Evolutionary conservation across 768 basidiomycete genomes (phyloP), one percentile per base, ranked within the genome.

Genomic region (Kwoniella bestiolae): DNA sequence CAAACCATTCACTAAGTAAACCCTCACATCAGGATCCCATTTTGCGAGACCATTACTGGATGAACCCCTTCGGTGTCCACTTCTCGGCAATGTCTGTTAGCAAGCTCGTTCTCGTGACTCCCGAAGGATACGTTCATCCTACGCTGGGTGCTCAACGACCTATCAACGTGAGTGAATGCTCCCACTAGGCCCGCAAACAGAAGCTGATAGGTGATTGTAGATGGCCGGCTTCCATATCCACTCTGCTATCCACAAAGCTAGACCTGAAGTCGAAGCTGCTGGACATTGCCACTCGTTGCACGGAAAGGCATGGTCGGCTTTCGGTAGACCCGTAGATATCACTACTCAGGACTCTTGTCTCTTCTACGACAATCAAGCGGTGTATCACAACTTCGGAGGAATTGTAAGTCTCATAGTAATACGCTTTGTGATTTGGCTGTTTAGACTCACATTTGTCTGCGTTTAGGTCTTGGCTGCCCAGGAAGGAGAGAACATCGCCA

Each of bases 41-140:
- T 32, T 55, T 72, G 25, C 29, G 66, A 12, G 70, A 72, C 41
- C 68, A 71, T 38, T 75, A 70, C 57, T 75, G 73, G 73, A 75
- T 78, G 64, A 76, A 72, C 57, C 77, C 77, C 2, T 75, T 73
- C 32, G 84, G 85, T 21, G 71, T 83, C 18, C 85, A 85, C 70
- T 86, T 86, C 78, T 79, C 79, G 31, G 65, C 83, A n/a, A 84
- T 86, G 59, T 82, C 84, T 59, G 82, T 85, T 1, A 70, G 69
- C 12, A 83, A 84, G 74, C 78, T 86, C 35, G 76, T 86, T 28
- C 83, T 85, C 14, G 85, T 86, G 11, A 82, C 85, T 77, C 84
- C 83, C 46, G 71, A 77, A 0, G 81, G 82, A 21, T 71, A 75
- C 7, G 77, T 84, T 18, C 79, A 79, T 35, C 64, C 67, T n/a